Evolutionary conservation across 345 rosid genomes (phyloP), one percentile per base, ranked within the genome.

Genomic region (Kandelia obovata): DNA sequence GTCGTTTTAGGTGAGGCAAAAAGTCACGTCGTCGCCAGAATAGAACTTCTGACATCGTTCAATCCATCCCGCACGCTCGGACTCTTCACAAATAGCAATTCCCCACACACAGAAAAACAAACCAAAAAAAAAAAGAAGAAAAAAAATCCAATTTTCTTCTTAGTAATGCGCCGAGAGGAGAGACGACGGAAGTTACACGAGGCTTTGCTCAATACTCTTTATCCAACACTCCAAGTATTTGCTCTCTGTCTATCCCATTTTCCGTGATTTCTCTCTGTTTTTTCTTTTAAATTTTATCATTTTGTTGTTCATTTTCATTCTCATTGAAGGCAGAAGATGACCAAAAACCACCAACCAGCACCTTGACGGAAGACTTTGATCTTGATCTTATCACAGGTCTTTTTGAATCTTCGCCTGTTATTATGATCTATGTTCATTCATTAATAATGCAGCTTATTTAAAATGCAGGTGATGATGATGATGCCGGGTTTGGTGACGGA

Each of bases 111-210:
- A 7, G 9, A 7, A 1, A 11, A 1, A 10, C 15, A 5, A 10
- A 39, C 5, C 13, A 10, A 10, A 39, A 39, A 15, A 13, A 39
- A 39, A 39, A 39, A 7, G 0, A 35, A 35, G 7, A 1, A 6
- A 1, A 35, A 39, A 39, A 39, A 2, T 11, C 17, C 34, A 27
- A 58, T 28, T n/a, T 16, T 6, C 47, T 0, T 31, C 7, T 2
- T 49, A 63, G 26, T 26, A 63, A 61, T 62, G 67, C 66, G 61
- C 31, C 86, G 92, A 23, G 87, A 83, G 65, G 96, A 85, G 75
- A 87, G 76, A 73, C 84, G 88, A 65, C 78, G 85, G 34, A 74
- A 81, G 77, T 70, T 92, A 65, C 89, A 84, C 34, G 89, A 88
- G 73, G 91, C 93, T 61, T 79, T 88, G 76, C 74, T 88, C 46